Conservation (phyloP, 352 stramenopile genomes). For the Detonula confervacea region DNA sequence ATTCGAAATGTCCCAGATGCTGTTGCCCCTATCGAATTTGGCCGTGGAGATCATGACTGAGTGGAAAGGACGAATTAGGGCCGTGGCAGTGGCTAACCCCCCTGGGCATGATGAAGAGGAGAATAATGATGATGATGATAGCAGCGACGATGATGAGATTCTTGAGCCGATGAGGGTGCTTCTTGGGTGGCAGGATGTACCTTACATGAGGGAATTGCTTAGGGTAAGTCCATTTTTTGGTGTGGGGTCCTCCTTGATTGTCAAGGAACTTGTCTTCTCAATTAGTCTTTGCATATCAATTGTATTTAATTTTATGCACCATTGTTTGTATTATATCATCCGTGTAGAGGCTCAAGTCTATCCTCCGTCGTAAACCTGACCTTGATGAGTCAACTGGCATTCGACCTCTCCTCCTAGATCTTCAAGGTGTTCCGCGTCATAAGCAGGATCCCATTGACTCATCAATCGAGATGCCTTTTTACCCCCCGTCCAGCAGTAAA, state of each 20-base stretch:
- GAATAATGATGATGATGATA: background rate
- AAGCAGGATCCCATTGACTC: conserved; percentile 44
- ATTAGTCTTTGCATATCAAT: too few relatives aligned
- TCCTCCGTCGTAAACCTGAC: conserved; percentile 65
- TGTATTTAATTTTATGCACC: too few relatives aligned
- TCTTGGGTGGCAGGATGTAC: conserved; percentile 58
- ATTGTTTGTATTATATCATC: background rate
- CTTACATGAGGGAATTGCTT: conserved; percentile 67
- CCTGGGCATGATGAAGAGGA: conserved; percentile 21
- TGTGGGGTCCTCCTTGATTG: conserved; percentile 14
- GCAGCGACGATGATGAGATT: conserved; percentile 1
- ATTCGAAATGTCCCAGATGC: conserved; percentile 72
- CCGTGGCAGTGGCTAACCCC: conserved; percentile 50
- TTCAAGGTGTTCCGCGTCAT: conserved; percentile 76
- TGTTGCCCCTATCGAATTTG: conserved; percentile 77
- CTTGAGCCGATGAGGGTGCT: conserved; percentile 32
- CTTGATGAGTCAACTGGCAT: conserved; percentile 76
- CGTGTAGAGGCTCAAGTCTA: conserved; percentile 66
- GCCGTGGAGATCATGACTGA: conserved; percentile 56
- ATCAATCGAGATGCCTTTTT: conserved; percentile 50
- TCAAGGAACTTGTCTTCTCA: too few relatives aligned
- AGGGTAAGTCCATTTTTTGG: conserved; percentile 63
- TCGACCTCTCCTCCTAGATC: conserved; percentile 79
- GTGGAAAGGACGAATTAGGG: conserved; percentile 51
- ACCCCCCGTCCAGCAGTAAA: background rate